These are phyloP conservation scores for Aspergillus intermedius DNA, from an alignment of 2,329 filamentous ascomycete species.

Conservation along the genomic window DNA sequence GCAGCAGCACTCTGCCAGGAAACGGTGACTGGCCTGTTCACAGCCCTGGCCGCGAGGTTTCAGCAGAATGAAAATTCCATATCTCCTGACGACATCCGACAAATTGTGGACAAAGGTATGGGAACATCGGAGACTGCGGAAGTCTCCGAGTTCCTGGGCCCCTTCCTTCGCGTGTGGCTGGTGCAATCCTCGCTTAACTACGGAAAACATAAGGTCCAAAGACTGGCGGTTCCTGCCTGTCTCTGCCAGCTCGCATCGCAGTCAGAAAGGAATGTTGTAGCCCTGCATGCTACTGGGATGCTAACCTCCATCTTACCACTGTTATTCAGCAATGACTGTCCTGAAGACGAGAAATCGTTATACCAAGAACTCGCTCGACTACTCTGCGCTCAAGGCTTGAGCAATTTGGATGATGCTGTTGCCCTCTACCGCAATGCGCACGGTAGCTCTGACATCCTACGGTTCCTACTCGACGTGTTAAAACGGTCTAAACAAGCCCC, in stretches of 20 bases:
- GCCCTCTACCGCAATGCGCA: constrained; percentile 60
- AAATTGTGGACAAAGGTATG: constrained; percentile 30
- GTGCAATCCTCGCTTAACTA: constrained; percentile 53
- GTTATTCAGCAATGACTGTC: constrained; percentile 53
- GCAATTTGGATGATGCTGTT: constrained; percentile 73
- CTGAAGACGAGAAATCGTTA: constrained; percentile 50
- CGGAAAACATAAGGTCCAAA: constrained; percentile 22
- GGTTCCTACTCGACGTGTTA: constrained; percentile 69
- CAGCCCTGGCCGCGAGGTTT: constrained; percentile 28
- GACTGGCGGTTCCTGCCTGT: constrained; percentile 58
- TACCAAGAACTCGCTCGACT: constrained; percentile 61
- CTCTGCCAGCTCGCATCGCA: constrained; percentile 52
- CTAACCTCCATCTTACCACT: constrained; percentile 60
- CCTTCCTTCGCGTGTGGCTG: constrained; percentile 45
- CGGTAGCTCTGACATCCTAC: constrained; percentile 48
- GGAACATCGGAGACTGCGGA: constrained; percentile 39
- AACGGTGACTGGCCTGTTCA: constrained; percentile 63
- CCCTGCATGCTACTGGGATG: constrained; percentile 66
- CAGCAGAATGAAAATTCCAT: constrained; percentile 6
- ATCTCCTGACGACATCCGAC: constrained; percentile 18
- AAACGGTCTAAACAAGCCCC: constrained; percentile 69
- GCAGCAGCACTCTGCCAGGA: constrained; percentile 76
- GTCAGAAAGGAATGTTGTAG: constrained; percentile 63
- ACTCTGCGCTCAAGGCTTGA: constrained; percentile 69
- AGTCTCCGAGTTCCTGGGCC: constrained; percentile 33